Base-by-base conservation (phyloP, 139 green algal species). In the Edaphochlamys debaryana region DNA sequence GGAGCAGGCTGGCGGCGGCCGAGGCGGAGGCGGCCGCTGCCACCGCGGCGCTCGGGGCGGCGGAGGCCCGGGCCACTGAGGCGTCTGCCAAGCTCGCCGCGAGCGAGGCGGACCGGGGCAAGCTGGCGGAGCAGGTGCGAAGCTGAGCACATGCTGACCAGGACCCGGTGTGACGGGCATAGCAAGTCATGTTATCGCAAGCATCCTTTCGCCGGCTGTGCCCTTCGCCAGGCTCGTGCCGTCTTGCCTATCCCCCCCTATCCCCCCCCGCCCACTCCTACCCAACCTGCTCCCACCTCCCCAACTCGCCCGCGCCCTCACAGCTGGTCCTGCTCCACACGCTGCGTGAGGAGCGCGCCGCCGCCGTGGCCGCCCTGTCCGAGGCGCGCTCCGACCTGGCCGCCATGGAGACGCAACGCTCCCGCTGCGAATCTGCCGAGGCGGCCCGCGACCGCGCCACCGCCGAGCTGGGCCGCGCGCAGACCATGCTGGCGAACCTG, bases 401-500 rank as follows among this genome's bases (percentile, higher is more conserved):
- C 19, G 71, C 30, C 9, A 11, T 32, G n/a, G 83, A 87, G 32
- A 36, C 52, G n/a, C n/a, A 60, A 32, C 67, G 74, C 27, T 1
- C 27, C 9, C 78, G 81, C 8, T 62, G 50, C 62, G 69, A 77
- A 7, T 63, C 69, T 52, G 83, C 83, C 52, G 83, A 87, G 74
- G 56, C 38, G 37, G 67, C 40, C 4, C 54, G 68, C 1, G 67
- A 84, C 58, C 58, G 73, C 17, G 41, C 56, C 5, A 13, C 63
- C 27, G 41, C 40, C 32, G 83, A 87, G 54, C 38, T 77, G 54
- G 29, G 50, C 3, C 52, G 74, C 6, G 56, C 69, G 32, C 54
- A 38, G 25, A 56, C 50, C n/a, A 87, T 87, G 83, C 27, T 87
- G 36, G 30, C 36, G 56, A 87, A 87, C 75, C 54, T 87, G 83